Percentiles rank a stretch among this genome's conserved stretches.
Evolutionary conservation across 306 rosid species (phyloP).

Genomic region (Mimosa pudica): DNA sequence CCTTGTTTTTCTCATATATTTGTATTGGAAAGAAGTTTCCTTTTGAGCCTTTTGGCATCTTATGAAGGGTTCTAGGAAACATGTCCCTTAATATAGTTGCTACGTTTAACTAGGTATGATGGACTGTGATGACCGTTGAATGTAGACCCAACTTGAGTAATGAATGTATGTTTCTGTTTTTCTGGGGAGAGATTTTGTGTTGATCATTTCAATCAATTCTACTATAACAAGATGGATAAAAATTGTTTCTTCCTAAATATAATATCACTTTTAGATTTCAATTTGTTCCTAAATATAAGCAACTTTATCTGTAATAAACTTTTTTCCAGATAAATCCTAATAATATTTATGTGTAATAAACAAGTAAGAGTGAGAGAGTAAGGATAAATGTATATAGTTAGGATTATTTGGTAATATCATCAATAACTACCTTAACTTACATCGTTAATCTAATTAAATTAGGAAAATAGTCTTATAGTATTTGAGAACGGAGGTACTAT

Average conservation of each 20-base stretch:
- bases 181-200: neutral
- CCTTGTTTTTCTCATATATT: slow-evolving; percentile 22
- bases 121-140: neutral
- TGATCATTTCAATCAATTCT: neutral
- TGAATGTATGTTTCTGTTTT: neutral
- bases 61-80: neutral
- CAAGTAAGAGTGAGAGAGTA: too few species aligned
- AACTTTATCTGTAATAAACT: too few species aligned
- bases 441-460: too few species aligned
- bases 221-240: neutral
- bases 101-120: neutral
- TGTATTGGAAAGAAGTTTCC: neutral
- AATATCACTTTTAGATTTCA: too few species aligned
- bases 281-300: too few species aligned
- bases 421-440: too few species aligned
- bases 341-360: too few species aligned
- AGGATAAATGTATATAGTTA: too few species aligned
- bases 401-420: too few species aligned
- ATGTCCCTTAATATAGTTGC: neutral
- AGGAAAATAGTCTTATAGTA: too few species aligned
- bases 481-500: too few species aligned
- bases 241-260: slow-evolving; percentile 12
- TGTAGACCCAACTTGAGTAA: slow-evolving; percentile 25
- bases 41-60: slow-evolving; percentile 20
- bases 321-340: too few species aligned